A percentile compares a stretch with the other conserved stretches of the same genome.
Conservation (phyloP, 2,329 filamentous ascomycete species). For the Rasamsonia emersonii region DNA sequence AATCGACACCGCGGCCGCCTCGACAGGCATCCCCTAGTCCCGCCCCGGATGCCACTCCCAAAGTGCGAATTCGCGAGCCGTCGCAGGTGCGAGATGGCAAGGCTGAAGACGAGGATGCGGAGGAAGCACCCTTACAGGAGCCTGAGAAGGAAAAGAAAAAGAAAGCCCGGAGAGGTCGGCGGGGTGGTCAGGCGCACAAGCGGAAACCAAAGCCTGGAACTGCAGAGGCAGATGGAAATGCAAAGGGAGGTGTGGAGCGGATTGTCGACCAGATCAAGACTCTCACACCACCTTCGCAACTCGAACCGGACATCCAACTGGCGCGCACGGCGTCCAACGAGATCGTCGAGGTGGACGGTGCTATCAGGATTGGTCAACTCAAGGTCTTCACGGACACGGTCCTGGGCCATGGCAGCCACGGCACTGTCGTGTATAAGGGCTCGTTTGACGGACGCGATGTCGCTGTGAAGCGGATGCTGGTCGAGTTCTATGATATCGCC, state of each 20-base stretch:
- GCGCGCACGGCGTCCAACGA: conserved; percentile 48
- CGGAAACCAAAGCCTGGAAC: conserved; percentile 44
- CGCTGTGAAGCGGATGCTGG: conserved; percentile 92
- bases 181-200: conserved; percentile 61
- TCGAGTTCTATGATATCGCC: conserved; percentile 91
- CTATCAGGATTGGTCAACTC: conserved; percentile 52
- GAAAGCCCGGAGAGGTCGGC: conserved; percentile 61
- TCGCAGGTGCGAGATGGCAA: conserved; percentile 24
- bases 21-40: conserved; percentile 11
- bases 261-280: conserved; percentile 49
- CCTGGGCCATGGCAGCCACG: conserved; percentile 75
- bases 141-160: conserved; percentile 53
- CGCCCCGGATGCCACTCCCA: conserved; percentile 19
- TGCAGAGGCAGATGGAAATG: conserved; percentile 48
- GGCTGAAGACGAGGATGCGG: conserved; percentile 22
- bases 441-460: conserved; percentile 88
- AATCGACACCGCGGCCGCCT: conserved; percentile 20
- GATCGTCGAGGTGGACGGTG: conserved; percentile 51
- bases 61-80: conserved; percentile 33
- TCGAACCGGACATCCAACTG: conserved; percentile 55
- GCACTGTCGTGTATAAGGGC: conserved; percentile 94
- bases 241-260: conserved; percentile 43
- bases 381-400: conserved; percentile 52
- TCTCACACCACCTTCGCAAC: conserved; percentile 33
- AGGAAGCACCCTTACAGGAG: conserved; percentile 19